phyloP scores from a whole-genome alignment of 495 filamentous ascomycete genomes.

The Cercophora samala region DNA sequence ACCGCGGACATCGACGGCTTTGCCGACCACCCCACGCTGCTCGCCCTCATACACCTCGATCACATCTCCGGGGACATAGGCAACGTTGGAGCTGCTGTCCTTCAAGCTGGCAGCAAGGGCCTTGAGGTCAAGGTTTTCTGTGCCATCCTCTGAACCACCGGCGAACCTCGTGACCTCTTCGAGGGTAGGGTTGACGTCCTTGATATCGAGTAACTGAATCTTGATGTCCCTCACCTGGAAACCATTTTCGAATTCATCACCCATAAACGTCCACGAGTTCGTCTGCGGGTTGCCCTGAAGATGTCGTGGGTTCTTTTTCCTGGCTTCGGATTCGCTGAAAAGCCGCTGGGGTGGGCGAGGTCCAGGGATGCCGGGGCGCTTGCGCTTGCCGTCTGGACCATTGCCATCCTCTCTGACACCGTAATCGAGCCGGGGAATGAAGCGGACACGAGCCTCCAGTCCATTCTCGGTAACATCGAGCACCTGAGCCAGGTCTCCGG shows the following conservation, averaged over 20 bases:
- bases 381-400: conserved; percentile 67
- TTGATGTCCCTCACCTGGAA: conserved; percentile 94
- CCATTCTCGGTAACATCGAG: conserved; percentile 92
- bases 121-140: conserved; percentile 86
- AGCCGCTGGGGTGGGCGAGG: conserved; percentile 82
- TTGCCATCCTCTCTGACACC: conserved; percentile 75
- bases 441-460: conserved; percentile 75
- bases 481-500: conserved; percentile 87
- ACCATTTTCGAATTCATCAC: conserved; percentile 86
- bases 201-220: conserved; percentile 74
- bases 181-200: conserved; percentile 86
- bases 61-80: conserved; percentile 85
- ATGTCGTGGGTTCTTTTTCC: conserved; percentile 76
- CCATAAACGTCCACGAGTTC: conserved; percentile 78
- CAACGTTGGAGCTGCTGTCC: conserved; percentile 67
- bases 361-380: conserved; percentile 59
- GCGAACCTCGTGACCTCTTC: conserved; percentile 95
- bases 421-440: conserved; percentile 91
- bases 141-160: conserved; percentile 82
- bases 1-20: conserved; percentile 77
- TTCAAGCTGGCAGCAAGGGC: conserved; percentile 85
- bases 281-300: conserved; percentile 58
- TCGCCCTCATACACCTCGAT: conserved; percentile 97
- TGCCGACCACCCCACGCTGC: conserved; percentile 85
- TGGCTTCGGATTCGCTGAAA: conserved; percentile 91